Evolutionary conservation across 768 basidiomycete genomes (phyloP), one percentile per base, ranked within the genome.

Genomic region (Ramaria rubella): DNA sequence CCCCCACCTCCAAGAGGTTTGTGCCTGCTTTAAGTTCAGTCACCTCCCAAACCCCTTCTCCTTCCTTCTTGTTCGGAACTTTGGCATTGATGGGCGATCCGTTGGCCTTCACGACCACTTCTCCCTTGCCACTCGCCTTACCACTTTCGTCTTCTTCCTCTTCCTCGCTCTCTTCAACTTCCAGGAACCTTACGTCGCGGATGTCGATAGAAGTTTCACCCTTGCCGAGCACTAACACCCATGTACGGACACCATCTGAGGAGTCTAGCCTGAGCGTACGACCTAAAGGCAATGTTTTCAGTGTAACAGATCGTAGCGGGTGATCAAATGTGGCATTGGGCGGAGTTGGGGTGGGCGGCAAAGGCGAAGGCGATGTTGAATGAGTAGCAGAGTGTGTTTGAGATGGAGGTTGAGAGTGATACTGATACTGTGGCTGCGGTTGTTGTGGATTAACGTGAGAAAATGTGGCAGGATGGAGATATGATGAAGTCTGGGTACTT

Each of bases 1-100:
- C 86, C 31, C 88, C 87, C 24, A 92, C 70, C 67, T 91, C 90
- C 27, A 92, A 67, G 17, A 81, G 70, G 62, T 81, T 87, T 4
- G 73, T 63, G 14, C 90, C 90, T 4, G 72, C 65, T 1, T 79
- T 73, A 17, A 89, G 69, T 17, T 78, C 76, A 17, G 44, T 46
- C 15, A 88, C 70, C 61, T 78, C 76, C 90, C 89, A 91, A 52
- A 77, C 69, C 1, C 79, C 78, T 44, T 72, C 68, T 17, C 72
- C 68, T 24, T 75, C 78, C 34, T 75, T 67, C 45, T 74, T 73
- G 54, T 76, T 60, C 3, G 60, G 57, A 12, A 57, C 51, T 57
- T 66, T 65, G 8, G 63, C 63, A 31, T 53, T 62, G 43, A 67
- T 45, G 31, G 76, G 52, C 30, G 73, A 66, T 12, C 84, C 82